A percentile compares a stretch with the other conserved stretches of the same genome.
Conservation (phyloP, 129 eudicot species). For the Lonicera japonica region DNA sequence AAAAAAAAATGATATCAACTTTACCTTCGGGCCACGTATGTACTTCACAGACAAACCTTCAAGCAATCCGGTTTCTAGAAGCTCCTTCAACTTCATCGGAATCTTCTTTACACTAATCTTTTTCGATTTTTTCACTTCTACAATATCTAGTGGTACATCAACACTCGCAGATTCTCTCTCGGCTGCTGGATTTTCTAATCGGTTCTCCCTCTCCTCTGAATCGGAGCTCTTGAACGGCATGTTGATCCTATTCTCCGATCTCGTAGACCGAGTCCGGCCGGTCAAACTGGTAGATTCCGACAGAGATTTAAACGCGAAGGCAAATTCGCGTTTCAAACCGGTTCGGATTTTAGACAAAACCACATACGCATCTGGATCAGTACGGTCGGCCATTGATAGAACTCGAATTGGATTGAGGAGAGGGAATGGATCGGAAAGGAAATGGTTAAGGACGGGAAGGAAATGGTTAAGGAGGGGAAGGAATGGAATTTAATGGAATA, state of each 20-base stretch:
- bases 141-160: not conserved
- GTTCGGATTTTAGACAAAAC: slow-evolving; percentile 8
- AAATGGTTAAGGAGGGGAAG: not conserved
- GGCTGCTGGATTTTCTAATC: too few relatives aligned
- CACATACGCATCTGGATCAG: not conserved
- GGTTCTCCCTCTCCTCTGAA: not conserved
- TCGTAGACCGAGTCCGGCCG: slow-evolving; percentile 23
- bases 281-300: slow-evolving; percentile 2
- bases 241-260: slow-evolving; percentile 1
- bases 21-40: slow-evolving; percentile 60
- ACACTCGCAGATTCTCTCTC: not conserved
- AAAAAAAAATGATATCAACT: slow-evolving; percentile 6
- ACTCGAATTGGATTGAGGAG: too few relatives aligned
- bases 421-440: too few relatives aligned
- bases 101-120: not conserved
- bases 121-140: not conserved
- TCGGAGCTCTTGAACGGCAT: not conserved
- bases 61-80: slow-evolving; percentile 71
- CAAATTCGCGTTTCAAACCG: slow-evolving; percentile 41
- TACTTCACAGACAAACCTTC: slow-evolving; percentile 63
- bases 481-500: too few relatives aligned
- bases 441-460: not conserved
- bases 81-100: slow-evolving; percentile 35
- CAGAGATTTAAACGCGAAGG: slow-evolving; percentile 30
- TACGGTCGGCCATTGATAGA: not conserved